Evolutionary conservation across 345 rosid species (phyloP).

Genomic region (Citropsis articulata): DNA sequence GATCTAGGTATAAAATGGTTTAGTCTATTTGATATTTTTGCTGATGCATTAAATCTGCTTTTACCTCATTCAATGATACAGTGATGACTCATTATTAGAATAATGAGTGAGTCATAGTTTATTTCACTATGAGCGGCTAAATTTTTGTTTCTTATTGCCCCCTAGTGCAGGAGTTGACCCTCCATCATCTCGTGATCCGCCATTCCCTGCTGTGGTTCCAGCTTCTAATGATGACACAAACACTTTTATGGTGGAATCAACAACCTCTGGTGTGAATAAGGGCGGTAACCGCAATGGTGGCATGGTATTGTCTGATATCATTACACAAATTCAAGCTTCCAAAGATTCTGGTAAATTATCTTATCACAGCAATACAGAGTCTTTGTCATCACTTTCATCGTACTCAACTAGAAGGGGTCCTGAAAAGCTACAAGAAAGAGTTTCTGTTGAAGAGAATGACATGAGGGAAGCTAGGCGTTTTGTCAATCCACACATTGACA

Average conservation of each 20-base stretch:
- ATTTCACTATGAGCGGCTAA: constrained; percentile 53
- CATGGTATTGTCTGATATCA: constrained; percentile 77
- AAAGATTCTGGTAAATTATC: constrained; percentile 78
- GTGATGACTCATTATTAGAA: constrained; percentile 7
- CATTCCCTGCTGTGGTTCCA: constrained; percentile 69
- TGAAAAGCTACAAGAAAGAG: constrained; percentile 67
- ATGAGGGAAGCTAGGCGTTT: constrained; percentile 64
- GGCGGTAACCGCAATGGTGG: constrained; percentile 80
- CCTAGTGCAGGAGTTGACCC: constrained; percentile 99
- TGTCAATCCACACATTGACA: constrained; percentile 52
- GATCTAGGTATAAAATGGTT: constrained; percentile 85
- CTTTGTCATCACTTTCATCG: constrained; percentile 58
- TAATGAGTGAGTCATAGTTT: constrained; percentile 9
- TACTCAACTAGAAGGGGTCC: constrained; percentile 62
- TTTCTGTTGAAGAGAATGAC: constrained; percentile 70
- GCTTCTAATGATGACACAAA: constrained; percentile 60
- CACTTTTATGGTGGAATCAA: constrained; percentile 54
- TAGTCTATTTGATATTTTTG: constrained; percentile 11
- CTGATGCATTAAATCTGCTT: neutral
- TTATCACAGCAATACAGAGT: constrained; percentile 60
- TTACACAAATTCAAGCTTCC: constrained; percentile 90
- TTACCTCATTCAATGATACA: constrained; percentile 14
- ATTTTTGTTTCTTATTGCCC: constrained; percentile 44
- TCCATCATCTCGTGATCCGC: constrained; percentile 99
- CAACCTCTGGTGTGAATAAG: constrained; percentile 43